Percentiles rank a stretch among this genome's conserved stretches.
These are phyloP conservation scores for Termitomyces sp. DNA, from an alignment of 768 basidiomycete species.

Conservation along the genomic window DNA sequence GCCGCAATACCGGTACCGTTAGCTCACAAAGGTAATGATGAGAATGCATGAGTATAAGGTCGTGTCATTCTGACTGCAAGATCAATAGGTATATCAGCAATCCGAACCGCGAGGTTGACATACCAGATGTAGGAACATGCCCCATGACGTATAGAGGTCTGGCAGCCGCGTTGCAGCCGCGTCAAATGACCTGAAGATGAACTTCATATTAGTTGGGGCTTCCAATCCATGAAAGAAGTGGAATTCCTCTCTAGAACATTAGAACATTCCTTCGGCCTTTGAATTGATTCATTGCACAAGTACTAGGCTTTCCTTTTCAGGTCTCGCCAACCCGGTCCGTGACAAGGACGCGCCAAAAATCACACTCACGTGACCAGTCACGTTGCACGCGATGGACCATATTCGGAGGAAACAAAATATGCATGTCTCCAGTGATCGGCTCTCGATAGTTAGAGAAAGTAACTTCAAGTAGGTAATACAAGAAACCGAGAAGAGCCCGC, in stretches of 20 bases:
- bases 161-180: not conserved
- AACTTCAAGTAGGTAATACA: constrained; percentile 2
- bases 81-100: not conserved
- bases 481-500: not conserved
- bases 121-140: not conserved
- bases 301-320: not conserved
- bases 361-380: constrained; percentile 19
- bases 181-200: constrained; percentile 3
- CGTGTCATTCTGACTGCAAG: not conserved
- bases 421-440: not conserved
- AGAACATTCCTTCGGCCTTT: not conserved
- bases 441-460: not conserved
- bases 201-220: not conserved
- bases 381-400: constrained; percentile 10
- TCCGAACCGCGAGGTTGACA: not conserved
- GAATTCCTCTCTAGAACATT: not conserved
- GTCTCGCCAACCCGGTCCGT: not conserved
- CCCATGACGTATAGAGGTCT: not conserved
- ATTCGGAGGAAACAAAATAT: not conserved
- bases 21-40: not conserved
- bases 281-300: not conserved
- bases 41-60: too few species aligned
- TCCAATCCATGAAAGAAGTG: constrained; percentile 1
- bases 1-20: not conserved
- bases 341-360: constrained; percentile 15